phyloP scores from a whole-genome alignment of 1,139 yeast genomes.

The Pichia sp. region DNA sequence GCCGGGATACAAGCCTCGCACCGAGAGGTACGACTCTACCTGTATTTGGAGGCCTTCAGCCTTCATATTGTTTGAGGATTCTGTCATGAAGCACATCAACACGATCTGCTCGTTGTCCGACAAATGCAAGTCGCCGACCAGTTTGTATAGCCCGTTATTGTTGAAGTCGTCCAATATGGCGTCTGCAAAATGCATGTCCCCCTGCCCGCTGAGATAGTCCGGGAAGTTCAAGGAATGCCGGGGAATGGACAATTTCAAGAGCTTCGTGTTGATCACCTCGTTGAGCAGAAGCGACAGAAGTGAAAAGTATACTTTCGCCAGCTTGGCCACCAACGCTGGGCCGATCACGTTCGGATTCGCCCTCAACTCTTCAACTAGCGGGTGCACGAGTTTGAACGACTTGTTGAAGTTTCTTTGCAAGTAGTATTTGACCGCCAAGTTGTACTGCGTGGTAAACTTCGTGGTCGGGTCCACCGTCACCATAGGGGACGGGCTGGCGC shows the following conservation, averaged over 20 bases:
- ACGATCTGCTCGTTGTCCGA: slow-evolving; percentile 24
- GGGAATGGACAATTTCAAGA: slow-evolving; percentile 2
- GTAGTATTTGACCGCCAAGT: slow-evolving; percentile 4
- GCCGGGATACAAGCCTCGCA: slow-evolving; percentile 2
- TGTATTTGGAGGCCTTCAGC: slow-evolving; percentile 20
- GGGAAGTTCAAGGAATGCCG: slow-evolving; percentile 3
- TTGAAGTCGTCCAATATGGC: slow-evolving; percentile 2
- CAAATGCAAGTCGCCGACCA: background rate
- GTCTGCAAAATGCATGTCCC: background rate
- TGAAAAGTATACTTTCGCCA: slow-evolving; percentile 5
- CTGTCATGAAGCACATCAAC: slow-evolving; percentile 29
- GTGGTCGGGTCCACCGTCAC: background rate
- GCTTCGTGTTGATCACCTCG: slow-evolving; percentile 4
- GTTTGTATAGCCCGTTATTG: background rate
- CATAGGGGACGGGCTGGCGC: background rate
- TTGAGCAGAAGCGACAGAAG: slow-evolving; percentile 1
- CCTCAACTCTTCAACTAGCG: slow-evolving; percentile 2
- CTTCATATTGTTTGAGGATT: slow-evolving; percentile 25
- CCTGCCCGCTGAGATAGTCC: background rate
- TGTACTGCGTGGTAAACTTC: slow-evolving; percentile 1
- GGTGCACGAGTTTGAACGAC: slow-evolving; percentile 3
- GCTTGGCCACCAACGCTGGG: background rate
- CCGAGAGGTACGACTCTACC: slow-evolving; percentile 20
- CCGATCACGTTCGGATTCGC: background rate
- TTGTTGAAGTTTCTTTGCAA: slow-evolving; percentile 3